These are phyloP conservation scores for Talaromyces sp. DNA, from an alignment of 2,329 filamentous ascomycete species.

Conservation along the genomic window DNA sequence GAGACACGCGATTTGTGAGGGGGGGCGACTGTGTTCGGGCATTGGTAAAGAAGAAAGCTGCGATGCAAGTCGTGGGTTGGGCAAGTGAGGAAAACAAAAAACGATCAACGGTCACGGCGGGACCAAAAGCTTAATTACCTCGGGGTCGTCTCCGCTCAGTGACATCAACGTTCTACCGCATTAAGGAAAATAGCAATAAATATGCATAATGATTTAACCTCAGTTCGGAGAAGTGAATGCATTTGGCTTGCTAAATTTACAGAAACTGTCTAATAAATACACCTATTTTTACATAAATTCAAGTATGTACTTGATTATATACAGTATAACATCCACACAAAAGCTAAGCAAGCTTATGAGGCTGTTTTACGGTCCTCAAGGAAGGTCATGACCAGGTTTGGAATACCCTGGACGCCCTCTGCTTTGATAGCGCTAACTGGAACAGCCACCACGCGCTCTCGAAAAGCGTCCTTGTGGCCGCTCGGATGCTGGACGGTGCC, in stretches of 20 bases:
- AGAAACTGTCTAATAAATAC: background rate
- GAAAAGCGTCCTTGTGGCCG: slow-evolving; percentile 63
- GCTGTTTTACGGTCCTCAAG: slow-evolving; percentile 25
- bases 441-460: slow-evolving; percentile 56
- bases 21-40: background rate
- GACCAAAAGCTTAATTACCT: background rate
- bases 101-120: background rate
- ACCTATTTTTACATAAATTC: background rate
- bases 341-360: background rate
- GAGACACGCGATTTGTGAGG: background rate
- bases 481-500: slow-evolving; percentile 69
- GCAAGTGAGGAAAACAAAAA: background rate
- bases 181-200: background rate
- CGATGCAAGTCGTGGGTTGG: background rate
- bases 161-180: background rate
- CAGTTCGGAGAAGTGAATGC: background rate
- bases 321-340: background rate
- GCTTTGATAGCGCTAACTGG: slow-evolving; percentile 87
- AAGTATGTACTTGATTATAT: background rate
- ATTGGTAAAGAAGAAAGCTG: background rate
- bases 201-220: background rate
- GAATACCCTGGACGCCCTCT: slow-evolving; percentile 66
- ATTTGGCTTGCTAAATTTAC: background rate
- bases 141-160: background rate
- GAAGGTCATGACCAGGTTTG: slow-evolving; percentile 37